Percentiles rank a stretch among this genome's conserved stretches.
Evolutionary conservation across 352 stramenopile genomes (phyloP).

Genomic region (Globisporangium parvum): DNA sequence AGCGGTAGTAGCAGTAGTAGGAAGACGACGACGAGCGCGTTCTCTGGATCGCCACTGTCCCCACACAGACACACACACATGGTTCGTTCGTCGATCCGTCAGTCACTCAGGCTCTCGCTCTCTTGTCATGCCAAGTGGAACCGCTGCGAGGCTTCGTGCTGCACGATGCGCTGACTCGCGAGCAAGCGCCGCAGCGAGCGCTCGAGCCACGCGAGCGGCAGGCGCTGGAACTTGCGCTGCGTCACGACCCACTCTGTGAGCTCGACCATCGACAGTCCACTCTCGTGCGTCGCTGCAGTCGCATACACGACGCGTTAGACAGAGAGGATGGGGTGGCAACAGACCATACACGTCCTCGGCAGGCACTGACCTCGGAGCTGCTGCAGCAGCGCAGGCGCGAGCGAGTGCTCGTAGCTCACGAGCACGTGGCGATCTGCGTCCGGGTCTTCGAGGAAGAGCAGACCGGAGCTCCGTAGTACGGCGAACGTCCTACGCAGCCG

Average conservation of each 20-base stretch:
- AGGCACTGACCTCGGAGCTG: constrained; percentile 32
- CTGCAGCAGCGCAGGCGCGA: constrained; percentile 39
- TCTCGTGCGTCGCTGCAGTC: constrained; percentile 15
- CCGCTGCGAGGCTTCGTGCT: constrained; percentile 31
- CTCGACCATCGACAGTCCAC: constrained; percentile 32
- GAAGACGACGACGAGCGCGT: too few relatives aligned
- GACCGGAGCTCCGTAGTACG: constrained; percentile 29
- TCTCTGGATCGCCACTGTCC: too few relatives aligned
- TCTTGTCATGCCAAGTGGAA: constrained; percentile 17
- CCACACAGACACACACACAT: too few relatives aligned
- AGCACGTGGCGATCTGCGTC: constrained; percentile 47
- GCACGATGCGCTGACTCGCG: constrained; percentile 15
- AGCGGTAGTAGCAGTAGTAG: too few relatives aligned
- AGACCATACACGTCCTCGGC: too few relatives aligned
- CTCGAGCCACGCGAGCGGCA: constrained; percentile 55
- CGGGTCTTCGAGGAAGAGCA: constrained; percentile 57
- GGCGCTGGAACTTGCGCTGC: constrained; percentile 35
- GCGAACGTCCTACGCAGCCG: constrained; percentile 35
- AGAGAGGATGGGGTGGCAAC: too few relatives aligned
- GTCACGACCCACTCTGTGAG: constrained; percentile 43
- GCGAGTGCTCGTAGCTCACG: constrained; percentile 35
- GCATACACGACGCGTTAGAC: too few relatives aligned
- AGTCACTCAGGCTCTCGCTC: too few relatives aligned
- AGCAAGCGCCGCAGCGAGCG: constrained; percentile 28
- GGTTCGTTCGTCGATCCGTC: too few relatives aligned